Percentiles rank a stretch among this genome's conserved stretches.
Conservation (phyloP, 495 filamentous ascomycete genomes). For the Aspergillus nidulans region DNA sequence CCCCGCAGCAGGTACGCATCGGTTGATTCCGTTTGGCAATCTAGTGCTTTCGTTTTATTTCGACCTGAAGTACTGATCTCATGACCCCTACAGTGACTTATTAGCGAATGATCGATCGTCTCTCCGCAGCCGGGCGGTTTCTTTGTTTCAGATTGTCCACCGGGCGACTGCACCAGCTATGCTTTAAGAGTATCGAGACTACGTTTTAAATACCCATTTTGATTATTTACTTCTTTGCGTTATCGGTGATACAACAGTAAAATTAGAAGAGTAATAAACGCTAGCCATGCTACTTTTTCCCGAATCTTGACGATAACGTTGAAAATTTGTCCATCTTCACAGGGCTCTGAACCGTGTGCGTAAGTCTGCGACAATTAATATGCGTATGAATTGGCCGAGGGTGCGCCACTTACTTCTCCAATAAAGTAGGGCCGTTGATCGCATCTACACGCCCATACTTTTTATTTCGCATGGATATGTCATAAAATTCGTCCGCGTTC, state of each 20-base stretch:
- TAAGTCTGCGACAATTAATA: slow-evolving; percentile 56
- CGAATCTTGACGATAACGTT: slow-evolving; percentile 67
- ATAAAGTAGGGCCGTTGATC: slow-evolving; percentile 73
- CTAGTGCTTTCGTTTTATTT: too few species aligned
- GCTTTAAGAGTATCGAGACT: background rate
- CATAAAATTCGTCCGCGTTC: slow-evolving; percentile 91
- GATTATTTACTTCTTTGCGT: background rate
- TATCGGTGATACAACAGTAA: too few species aligned
- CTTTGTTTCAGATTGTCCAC: background rate
- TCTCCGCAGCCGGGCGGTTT: background rate
- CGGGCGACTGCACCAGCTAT: background rate
- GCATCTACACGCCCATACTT: slow-evolving; percentile 93
- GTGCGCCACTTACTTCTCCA: slow-evolving; percentile 69
- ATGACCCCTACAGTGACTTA: background rate
- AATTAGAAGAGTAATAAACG: too few species aligned
- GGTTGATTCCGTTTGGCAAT: too few species aligned
- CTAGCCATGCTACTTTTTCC: too few species aligned
- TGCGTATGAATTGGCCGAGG: background rate
- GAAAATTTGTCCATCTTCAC: slow-evolving; percentile 58
- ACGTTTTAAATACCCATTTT: background rate
- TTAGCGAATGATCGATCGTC: background rate
- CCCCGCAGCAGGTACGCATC: slow-evolving; percentile 82
- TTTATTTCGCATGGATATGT: slow-evolving; percentile 76
- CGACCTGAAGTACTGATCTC: too few species aligned
- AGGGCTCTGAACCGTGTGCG: slow-evolving; percentile 56